Evolutionary conservation across 306 rosid species (phyloP).

Genomic region (Acmispon strigosus): DNA sequence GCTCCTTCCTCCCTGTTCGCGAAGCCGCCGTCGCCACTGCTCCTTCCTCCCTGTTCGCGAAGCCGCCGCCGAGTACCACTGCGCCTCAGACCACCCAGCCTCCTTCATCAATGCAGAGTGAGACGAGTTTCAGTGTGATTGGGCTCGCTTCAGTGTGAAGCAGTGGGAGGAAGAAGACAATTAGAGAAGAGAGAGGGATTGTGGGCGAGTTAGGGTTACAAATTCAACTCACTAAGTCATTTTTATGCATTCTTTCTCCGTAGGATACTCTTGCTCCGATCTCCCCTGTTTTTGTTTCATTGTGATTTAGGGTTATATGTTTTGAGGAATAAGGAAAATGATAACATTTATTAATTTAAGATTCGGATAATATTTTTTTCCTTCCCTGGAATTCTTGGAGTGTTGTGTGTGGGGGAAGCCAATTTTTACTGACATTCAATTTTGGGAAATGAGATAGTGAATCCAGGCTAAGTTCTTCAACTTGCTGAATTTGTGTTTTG

Average conservation of each 20-base stretch:
- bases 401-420: background rate
- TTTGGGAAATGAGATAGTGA: slow-evolving; percentile 17
- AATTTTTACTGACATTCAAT: slow-evolving; percentile 16
- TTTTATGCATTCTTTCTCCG: slow-evolving; percentile 15
- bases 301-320: slow-evolving; percentile 20
- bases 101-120: too few relatives aligned
- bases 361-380: slow-evolving; percentile 1
- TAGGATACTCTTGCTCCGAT: slow-evolving; percentile 4
- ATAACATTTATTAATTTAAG: background rate
- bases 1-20: too few relatives aligned
- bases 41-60: too few relatives aligned
- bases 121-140: too few relatives aligned
- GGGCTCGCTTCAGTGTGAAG: too few relatives aligned
- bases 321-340: background rate
- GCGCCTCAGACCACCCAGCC: too few relatives aligned
- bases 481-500: slow-evolving; percentile 17
- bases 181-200: too few relatives aligned
- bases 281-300: background rate
- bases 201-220: too few relatives aligned
- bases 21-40: too few relatives aligned
- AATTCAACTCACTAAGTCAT: slow-evolving; percentile 9
- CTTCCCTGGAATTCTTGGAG: slow-evolving; percentile 11
- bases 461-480: slow-evolving; percentile 4
- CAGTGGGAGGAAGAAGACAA: too few relatives aligned
- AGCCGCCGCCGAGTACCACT: too few relatives aligned